These are phyloP conservation scores for Carex scoparia DNA, from an alignment of 176 grass and related monocot genomes.

Conservation along the genomic window DNA sequence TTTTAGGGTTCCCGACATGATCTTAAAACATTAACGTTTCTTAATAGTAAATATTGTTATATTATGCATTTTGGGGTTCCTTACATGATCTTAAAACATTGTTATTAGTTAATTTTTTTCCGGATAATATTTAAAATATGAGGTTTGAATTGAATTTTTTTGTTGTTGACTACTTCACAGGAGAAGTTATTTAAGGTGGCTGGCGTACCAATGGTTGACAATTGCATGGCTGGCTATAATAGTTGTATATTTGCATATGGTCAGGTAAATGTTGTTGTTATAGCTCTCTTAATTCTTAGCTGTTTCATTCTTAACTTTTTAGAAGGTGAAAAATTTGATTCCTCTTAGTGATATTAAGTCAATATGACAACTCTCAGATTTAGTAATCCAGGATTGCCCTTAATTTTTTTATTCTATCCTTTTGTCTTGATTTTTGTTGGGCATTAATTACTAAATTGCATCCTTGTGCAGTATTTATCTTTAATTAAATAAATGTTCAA, in stretches of 20 bases:
- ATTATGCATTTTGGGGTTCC: not conserved
- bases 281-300: not conserved
- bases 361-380: not conserved
- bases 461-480: not conserved
- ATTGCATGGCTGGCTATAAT: constrained; percentile 89
- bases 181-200: constrained; percentile 89
- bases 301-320: not conserved
- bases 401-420: not conserved
- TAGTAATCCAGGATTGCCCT: too few relatives aligned
- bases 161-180: constrained; percentile 32
- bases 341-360: not conserved
- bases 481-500: not conserved
- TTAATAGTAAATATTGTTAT: not conserved
- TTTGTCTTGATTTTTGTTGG: not conserved
- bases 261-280: constrained; percentile 48
- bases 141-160: not conserved
- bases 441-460: not conserved
- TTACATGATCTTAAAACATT: not conserved
- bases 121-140: not conserved
- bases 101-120: not conserved
- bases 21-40: not conserved
- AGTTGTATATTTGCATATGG: constrained; percentile 98
- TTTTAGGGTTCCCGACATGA: not conserved
- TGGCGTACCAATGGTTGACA: constrained; percentile 94
- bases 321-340: not conserved